Percentiles rank a stretch among this genome's conserved stretches.
Conservation (phyloP, 352 stramenopile genomes). For the Phytophthora constricta region DNA sequence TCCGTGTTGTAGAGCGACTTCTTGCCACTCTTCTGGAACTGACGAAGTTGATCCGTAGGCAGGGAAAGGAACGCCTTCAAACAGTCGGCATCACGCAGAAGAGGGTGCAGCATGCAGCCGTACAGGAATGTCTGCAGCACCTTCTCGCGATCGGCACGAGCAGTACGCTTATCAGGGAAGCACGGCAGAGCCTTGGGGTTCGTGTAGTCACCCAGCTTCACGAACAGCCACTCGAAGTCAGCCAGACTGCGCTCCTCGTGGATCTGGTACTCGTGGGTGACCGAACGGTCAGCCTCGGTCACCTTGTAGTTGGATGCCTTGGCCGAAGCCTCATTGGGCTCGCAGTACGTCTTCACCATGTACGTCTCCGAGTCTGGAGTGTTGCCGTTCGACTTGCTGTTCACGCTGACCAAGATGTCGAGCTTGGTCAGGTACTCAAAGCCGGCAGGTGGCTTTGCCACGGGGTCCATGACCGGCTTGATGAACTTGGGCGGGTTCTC, state of each 20-base stretch:
- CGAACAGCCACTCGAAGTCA: conserved; percentile 88
- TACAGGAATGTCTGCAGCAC: conserved; percentile 85
- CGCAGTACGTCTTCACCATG: conserved; percentile 82
- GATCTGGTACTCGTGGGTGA: conserved; percentile 87
- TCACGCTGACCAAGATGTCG: conserved; percentile 75
- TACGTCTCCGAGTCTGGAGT: conserved; percentile 67
- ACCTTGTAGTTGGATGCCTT: conserved; percentile 61
- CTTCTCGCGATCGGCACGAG: conserved; percentile 57
- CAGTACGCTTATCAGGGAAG: conserved; percentile 77
- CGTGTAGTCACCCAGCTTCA: conserved; percentile 73
- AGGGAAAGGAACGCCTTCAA: conserved; percentile 87
- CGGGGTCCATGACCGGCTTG: conserved; percentile 77
- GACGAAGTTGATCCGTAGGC: conserved; percentile 68
- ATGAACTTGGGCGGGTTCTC: conserved; percentile 82
- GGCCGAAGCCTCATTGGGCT: conserved; percentile 68
- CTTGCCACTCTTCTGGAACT: conserved; percentile 73
- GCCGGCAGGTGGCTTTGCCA: conserved; percentile 75
- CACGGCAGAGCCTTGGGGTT: conserved; percentile 84
- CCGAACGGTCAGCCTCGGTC: conserved; percentile 60
- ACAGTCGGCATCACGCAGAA: conserved; percentile 80
- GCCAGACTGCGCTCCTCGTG: conserved; percentile 65
- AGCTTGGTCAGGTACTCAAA: conserved; percentile 89
- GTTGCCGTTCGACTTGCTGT: conserved; percentile 42
- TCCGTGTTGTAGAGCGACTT: conserved; percentile 83
- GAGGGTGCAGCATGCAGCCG: conserved; percentile 80